These are phyloP conservation scores for Carex myosuroides DNA, from an alignment of 176 grass and related monocot species.

Conservation along the genomic window DNA sequence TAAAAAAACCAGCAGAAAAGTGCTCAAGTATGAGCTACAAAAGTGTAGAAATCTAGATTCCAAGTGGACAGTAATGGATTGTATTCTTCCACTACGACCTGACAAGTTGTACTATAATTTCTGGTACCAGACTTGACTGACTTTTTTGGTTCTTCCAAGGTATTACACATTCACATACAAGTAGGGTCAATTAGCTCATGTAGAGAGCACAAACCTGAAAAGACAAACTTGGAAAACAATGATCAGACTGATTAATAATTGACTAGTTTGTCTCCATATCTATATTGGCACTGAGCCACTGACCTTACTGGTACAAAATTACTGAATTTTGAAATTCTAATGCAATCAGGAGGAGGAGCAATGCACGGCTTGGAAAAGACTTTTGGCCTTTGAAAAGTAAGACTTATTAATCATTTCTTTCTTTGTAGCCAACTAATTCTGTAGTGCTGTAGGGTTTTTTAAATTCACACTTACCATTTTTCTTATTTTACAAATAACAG, in stretches of 20 bases:
- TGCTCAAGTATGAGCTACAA: neutral
- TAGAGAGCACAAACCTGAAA: neutral
- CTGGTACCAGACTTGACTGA: neutral
- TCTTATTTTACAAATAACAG: neutral
- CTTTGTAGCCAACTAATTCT: neutral
- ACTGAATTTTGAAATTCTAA: neutral
- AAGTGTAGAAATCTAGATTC: neutral
- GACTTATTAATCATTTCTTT: conserved; percentile 14
- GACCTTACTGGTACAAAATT: neutral
- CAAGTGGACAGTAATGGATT: neutral
- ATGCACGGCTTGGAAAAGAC: conserved; percentile 85
- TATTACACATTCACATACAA: neutral
- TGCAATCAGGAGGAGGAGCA: conserved; percentile 74
- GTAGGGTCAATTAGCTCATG: neutral
- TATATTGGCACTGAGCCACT: neutral
- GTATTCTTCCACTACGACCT: neutral
- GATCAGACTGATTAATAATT: neutral
- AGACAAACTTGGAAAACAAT: neutral
- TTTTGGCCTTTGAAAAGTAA: conserved; percentile 93
- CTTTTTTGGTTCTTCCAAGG: neutral
- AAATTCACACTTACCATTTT: conserved; percentile 7
- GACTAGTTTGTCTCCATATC: neutral
- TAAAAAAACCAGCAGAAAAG: neutral
- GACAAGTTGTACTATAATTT: neutral
- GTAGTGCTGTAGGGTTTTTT: neutral